Evolutionary conservation across 805 yeast species (phyloP), one percentile per base, ranked within the genome.

Genomic region (Metschnikowia peoriensis): DNA sequence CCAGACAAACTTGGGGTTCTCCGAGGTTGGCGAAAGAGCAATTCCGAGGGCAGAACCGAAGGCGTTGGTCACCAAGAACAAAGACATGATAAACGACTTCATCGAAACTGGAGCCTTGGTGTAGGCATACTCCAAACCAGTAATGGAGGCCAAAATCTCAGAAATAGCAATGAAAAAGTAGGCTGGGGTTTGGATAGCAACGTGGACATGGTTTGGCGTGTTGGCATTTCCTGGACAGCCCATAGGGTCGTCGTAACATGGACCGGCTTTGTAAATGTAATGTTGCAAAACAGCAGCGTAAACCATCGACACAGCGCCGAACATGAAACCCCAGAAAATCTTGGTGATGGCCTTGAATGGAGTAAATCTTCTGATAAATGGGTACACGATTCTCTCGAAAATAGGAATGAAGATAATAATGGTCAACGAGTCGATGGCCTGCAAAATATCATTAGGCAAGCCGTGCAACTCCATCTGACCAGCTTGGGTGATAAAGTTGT

Each of bases 101-200:
- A 83, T 83, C 46, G 79, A 71, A 8, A 77, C 78, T 41, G 94
- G 94, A 6, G 94, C 93, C 72, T 88, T 85, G 28, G 91, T 83
- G 72, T 86, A 88, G 16, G 96, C 96, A 65, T 86, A 87, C 72
- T 88, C 94, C 60, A 86, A 79, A 61, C 93, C 94, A 22, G 94
- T 87, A 61, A 87, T 81, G 49, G 88, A 85, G 34, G 92, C 91
- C 60, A 88, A 80, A 58, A 88, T 87, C 69, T 88, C 96, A 15
- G 91, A 82, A 49, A 86, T 66, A 11, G 88, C 93, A 68, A 86
- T 83, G 57, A 88, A 71, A 41, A 86, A 78, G 68, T 88, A 88
- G 4, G 90, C 86, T 15, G 86, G 86, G n/a, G 73, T 75, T 71
- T 87, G 92, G 55, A 83, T 74, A 58, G 88, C 89, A 58, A 88